Evolutionary conservation across 805 yeast species (phyloP).

Genomic region (Candida koratica): DNA sequence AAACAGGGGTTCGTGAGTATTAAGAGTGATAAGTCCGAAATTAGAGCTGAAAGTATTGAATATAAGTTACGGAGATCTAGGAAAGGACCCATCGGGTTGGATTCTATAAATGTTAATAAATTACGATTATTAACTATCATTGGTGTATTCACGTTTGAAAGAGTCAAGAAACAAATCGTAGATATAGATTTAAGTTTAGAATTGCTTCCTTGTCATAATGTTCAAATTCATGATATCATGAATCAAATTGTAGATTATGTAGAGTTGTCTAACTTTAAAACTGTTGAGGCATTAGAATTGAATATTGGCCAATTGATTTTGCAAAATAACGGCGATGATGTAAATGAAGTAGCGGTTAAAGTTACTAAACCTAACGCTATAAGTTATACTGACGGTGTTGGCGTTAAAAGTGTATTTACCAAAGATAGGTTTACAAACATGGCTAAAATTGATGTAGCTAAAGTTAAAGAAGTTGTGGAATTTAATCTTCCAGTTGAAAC

Average conservation of each 20-base stretch:
- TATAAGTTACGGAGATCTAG: slow-evolving; percentile 36
- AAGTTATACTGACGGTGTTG: slow-evolving; percentile 83
- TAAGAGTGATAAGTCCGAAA: slow-evolving; percentile 51
- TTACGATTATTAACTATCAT: slow-evolving; percentile 69
- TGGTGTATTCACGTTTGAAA: slow-evolving; percentile 90
- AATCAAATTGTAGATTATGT: slow-evolving; percentile 54
- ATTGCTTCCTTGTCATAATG: slow-evolving; percentile 24
- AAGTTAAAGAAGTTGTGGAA: slow-evolving; percentile 8
- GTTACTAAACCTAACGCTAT: slow-evolving; percentile 89
- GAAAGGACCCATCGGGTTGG: slow-evolving; percentile 15
- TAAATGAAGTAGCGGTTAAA: slow-evolving; percentile 46
- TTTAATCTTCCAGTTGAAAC: slow-evolving; percentile 34
- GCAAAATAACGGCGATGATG: slow-evolving; percentile 30
- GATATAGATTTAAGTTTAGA: slow-evolving; percentile 48
- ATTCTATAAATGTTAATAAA: slow-evolving; percentile 40
- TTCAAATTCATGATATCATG: slow-evolving; percentile 41
- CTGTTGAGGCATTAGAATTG: slow-evolving; percentile 88
- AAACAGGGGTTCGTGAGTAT: slow-evolving; percentile 37
- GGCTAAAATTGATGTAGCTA: slow-evolving; percentile 13
- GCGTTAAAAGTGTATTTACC: slow-evolving; percentile 64
- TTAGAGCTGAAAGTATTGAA: slow-evolving; percentile 51
- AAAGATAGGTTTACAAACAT: slow-evolving; percentile 35
- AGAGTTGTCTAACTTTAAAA: slow-evolving; percentile 78
- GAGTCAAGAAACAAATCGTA: slow-evolving; percentile 76
- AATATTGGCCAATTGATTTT: slow-evolving; percentile 60